phyloP scores from a whole-genome alignment of 768 basidiomycete genomes.

The Basidioascus undulatus region DNA sequence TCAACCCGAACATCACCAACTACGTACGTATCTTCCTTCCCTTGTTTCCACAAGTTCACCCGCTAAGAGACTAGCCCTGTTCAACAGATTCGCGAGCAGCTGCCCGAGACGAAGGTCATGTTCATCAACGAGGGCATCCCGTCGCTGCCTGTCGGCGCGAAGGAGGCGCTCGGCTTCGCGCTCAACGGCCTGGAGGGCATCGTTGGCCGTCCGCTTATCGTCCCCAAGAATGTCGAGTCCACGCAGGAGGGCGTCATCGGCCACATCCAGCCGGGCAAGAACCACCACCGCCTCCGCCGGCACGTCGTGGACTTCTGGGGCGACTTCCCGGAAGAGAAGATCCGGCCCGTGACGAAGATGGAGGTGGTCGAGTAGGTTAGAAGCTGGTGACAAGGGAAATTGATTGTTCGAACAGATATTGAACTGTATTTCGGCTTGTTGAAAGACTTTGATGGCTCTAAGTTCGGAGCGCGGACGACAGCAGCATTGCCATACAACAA shows the following conservation, averaged over 20 bases:
- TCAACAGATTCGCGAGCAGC: not conserved
- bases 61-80: no score
- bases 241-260: not conserved
- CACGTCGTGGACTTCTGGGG: not conserved
- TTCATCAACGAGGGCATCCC: not conserved
- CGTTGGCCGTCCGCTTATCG: not conserved
- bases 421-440: no score
- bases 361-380: no score
- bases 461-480: no score
- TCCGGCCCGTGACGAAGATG: not conserved
- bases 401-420: no score
- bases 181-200: not conserved
- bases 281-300: not conserved
- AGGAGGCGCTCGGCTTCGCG: not conserved
- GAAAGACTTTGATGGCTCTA: no score
- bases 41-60: no score
- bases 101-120: not conserved
- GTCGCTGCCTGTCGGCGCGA: not conserved
- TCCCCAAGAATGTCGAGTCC: not conserved
- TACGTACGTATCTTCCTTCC: no score
- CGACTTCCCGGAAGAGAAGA: not conserved
- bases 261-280: not conserved
- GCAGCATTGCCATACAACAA: no score
- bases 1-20: not conserved
- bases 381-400: no score